Conservation (phyloP, 768 basidiomycete genomes). For the Leccinum variicolor region DNA sequence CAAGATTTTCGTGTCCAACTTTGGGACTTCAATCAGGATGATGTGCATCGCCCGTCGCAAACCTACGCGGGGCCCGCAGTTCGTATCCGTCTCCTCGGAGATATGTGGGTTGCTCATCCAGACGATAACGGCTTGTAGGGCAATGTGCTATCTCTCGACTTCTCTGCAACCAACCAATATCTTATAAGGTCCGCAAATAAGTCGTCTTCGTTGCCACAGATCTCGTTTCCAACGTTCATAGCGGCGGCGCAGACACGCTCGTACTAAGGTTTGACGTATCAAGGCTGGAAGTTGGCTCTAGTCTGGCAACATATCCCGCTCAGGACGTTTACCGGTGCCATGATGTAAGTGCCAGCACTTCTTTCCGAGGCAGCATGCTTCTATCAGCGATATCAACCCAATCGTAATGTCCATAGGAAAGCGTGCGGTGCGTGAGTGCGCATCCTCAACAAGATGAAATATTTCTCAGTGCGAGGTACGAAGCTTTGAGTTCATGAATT, state of each 20-base stretch:
- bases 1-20: slow-evolving; percentile 53
- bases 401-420: slow-evolving; percentile 45
- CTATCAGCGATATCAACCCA: slow-evolving; percentile 19
- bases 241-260: slow-evolving; percentile 52
- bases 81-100: slow-evolving; percentile 26
- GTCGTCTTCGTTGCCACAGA: slow-evolving; percentile 11
- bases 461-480: slow-evolving; percentile 66
- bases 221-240: slow-evolving; percentile 22
- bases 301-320: slow-evolving; percentile 12
- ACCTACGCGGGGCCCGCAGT: slow-evolving; percentile 46
- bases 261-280: slow-evolving; percentile 55
- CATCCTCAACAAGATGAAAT: slow-evolving; percentile 68
- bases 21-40: slow-evolving; percentile 68
- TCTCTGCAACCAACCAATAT: slow-evolving; percentile 63
- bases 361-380: slow-evolving; percentile 6
- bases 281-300: slow-evolving; percentile 25
- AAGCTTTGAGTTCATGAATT: slow-evolving; percentile 11
- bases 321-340: slow-evolving; percentile 31
- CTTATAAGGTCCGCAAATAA: slow-evolving; percentile 56
- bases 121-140: slow-evolving; percentile 39
- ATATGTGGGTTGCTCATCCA: slow-evolving; percentile 13
- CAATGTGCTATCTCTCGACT: slow-evolving; percentile 68
- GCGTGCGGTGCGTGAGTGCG: slow-evolving; percentile 59
- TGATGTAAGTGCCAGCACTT: slow-evolving; percentile 22
- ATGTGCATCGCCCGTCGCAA: slow-evolving; percentile 40